Evolutionary conservation across 352 stramenopile species (phyloP).

Genomic region (Plasmopara muralis): DNA sequence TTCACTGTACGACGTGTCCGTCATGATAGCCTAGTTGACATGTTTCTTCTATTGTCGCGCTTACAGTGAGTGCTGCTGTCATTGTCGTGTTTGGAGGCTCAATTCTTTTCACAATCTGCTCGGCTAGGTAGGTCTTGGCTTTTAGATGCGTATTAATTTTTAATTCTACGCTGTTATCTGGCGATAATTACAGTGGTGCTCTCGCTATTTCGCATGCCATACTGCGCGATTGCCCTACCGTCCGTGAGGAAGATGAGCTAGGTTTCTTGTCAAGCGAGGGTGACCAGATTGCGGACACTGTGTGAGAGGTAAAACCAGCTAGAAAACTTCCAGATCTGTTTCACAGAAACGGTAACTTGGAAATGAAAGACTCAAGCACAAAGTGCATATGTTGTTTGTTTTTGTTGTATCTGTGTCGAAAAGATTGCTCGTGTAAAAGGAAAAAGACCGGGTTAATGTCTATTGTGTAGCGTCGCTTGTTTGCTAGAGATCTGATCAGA

Average conservation of each 20-base stretch:
- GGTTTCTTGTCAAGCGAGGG: conserved; percentile 63
- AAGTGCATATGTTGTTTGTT: too few species aligned
- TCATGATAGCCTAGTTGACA: not conserved
- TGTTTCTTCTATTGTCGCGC: not conserved
- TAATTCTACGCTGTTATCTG: not conserved
- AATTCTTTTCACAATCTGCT: conserved; percentile 84
- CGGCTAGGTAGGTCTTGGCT: conserved; percentile 49
- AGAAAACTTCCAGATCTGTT: not conserved
- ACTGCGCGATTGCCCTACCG: conserved; percentile 64
- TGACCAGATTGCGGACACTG: conserved; percentile 64
- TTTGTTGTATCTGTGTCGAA: too few species aligned
- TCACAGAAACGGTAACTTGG: too few species aligned
- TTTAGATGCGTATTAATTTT: not conserved
- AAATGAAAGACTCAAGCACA: too few species aligned
- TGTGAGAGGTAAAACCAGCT: conserved; percentile 27
- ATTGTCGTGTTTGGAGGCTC: conserved; percentile 81
- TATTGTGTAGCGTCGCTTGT: too few species aligned
- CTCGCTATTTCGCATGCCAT: conserved; percentile 75
- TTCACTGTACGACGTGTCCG: not conserved
- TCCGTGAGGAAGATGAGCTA: conserved; percentile 75
- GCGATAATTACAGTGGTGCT: conserved; percentile 33
- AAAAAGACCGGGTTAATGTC: too few species aligned
- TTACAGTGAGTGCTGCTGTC: conserved; percentile 57
- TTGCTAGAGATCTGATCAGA: too few species aligned
- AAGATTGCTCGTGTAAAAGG: too few species aligned